Base-by-base conservation (phyloP, 371 early-diverging fungal genomes). In the Rhizopus delemar region DNA sequence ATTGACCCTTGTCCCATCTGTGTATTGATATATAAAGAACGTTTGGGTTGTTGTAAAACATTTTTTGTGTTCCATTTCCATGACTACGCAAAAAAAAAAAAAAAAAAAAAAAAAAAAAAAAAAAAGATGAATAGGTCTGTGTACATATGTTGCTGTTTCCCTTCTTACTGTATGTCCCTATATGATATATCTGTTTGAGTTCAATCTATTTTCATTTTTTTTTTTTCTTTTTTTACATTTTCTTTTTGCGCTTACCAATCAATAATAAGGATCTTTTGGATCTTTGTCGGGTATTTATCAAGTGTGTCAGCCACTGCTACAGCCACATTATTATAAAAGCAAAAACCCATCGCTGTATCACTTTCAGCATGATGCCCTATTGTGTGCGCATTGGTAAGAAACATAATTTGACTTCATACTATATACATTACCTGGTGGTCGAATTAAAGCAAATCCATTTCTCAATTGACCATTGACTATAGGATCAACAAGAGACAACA, bases 281-380 rank as follows among this genome's bases (percentile, higher is more conserved):
- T 72, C 9, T 66, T 75, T 22, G 70, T 53, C 0, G 83, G 72
- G 57, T 83, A 75, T 56, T 73, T 78, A 28, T 75, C 72, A 29
- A 85, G 39, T 0, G 82, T 77, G 16, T 76, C 61, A 11, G 79
- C 70, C 9, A 81, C 87, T 8, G 88, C 84, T 34, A 87, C 82
- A 12, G 86, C 88, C 6, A 86, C 86, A 62, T 87, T 88, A 63
- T 88, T 88, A 64, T 81, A 86, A 51, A 85, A 82, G 48, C 88
- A 88, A 62, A 82, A 88, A 5, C 88, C 88, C 88, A 85, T 88
- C 11, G 84, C 86, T 34, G 71, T 73, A 58, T 85, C 80, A 46
- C 79, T 74, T 66, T 88, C 87, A 15, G 88, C 86, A 56, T 88
- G 88, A 68, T 88, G 88, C 2, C 80, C 78, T 75, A 39, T 16